These are phyloP conservation scores for Solanum verrucosum DNA, from an alignment of 257 asterid species.

Conservation along the genomic window DNA sequence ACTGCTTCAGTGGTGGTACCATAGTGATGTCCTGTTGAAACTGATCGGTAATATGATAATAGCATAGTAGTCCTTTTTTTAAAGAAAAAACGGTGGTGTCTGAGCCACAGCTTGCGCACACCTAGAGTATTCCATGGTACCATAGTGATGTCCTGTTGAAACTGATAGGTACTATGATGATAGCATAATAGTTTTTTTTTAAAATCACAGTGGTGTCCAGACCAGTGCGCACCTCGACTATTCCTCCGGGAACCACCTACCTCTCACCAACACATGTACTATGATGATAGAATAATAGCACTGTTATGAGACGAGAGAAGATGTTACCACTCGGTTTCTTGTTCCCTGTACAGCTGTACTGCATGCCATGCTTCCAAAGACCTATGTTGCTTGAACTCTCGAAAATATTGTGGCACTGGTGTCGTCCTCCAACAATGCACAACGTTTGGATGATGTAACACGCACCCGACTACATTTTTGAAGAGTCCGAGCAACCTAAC, in stretches of 20 bases:
- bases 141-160: neutral
- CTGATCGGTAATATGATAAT: neutral
- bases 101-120: neutral
- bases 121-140: neutral
- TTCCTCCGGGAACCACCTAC: neutral
- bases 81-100: neutral
- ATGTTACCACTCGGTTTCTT: neutral
- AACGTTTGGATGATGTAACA: neutral
- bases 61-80: neutral
- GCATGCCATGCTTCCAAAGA: neutral
- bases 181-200: neutral
- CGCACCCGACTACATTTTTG: neutral
- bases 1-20: neutral
- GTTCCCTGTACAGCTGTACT: neutral
- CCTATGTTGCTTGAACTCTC: neutral
- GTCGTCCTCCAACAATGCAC: neutral
- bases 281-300: neutral
- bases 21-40: neutral
- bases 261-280: neutral
- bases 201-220: neutral
- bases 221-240: neutral
- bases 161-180: neutral
- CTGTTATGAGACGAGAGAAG: neutral
- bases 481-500: neutral
- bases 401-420: neutral